Conservation (phyloP, 2,329 filamentous ascomycete genomes). For the Erysiphe neolycopersici region DNA sequence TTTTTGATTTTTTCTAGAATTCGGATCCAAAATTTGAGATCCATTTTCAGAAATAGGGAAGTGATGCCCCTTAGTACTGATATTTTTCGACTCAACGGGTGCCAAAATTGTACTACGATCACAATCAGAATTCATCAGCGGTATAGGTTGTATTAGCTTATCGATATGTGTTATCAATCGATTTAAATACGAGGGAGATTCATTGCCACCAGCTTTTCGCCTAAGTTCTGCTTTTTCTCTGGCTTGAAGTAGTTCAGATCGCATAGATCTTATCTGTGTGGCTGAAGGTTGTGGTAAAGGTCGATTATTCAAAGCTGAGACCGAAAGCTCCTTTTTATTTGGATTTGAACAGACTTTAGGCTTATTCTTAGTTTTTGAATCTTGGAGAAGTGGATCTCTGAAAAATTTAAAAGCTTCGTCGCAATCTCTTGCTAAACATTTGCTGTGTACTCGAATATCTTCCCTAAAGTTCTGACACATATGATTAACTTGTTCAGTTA, state of each 20-base stretch:
- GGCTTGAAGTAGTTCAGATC: conserved; percentile 10
- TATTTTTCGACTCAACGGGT: conserved; percentile 11
- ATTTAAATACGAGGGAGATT: conserved; percentile 23
- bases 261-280: conserved; percentile 9
- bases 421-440: conserved; percentile 66
- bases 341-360: neutral
- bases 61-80: conserved; percentile 3
- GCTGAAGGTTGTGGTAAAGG: conserved; percentile 12
- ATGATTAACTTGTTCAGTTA: conserved; percentile 4
- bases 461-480: conserved; percentile 27
- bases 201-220: conserved; percentile 8
- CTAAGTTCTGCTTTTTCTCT: conserved; percentile 10
- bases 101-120: conserved; percentile 21
- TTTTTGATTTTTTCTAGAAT: neutral
- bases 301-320: conserved; percentile 2
- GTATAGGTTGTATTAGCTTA: conserved; percentile 22
- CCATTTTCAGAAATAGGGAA: conserved; percentile 10
- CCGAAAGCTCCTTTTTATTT: neutral
- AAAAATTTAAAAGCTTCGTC: conserved; percentile 68
- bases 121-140: conserved; percentile 3
- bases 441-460: conserved; percentile 61
- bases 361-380: neutral
- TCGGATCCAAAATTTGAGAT: neutral
- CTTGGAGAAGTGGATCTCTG: neutral
- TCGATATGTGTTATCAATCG: conserved; percentile 34